phyloP scores from a whole-genome alignment of 495 filamentous ascomycete species.

The Parmelia sp. region DNA sequence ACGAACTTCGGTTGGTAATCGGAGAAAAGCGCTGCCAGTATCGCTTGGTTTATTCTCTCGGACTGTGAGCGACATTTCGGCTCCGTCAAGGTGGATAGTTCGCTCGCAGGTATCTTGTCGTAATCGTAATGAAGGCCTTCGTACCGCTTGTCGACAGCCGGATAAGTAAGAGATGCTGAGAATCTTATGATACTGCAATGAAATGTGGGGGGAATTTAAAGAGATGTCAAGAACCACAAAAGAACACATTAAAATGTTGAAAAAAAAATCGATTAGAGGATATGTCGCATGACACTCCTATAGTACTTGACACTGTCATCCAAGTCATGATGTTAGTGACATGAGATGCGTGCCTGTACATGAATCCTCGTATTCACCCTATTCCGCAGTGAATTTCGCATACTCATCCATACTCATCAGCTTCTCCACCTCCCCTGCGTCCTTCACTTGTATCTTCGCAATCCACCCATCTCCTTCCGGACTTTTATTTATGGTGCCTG shows the following conservation, averaged over 20 bases:
- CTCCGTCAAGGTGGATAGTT: background rate
- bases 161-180: too few species aligned
- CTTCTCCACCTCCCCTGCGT: slow-evolving; percentile 61
- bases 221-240: background rate
- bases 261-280: background rate
- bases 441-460: slow-evolving; percentile 70
- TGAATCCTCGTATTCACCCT: slow-evolving; percentile 4
- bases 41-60: background rate
- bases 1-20: background rate
- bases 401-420: slow-evolving; percentile 73
- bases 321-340: background rate
- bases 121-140: background rate
- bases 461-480: slow-evolving; percentile 89
- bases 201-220: too few species aligned
- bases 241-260: background rate
- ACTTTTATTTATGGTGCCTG: slow-evolving; percentile 75
- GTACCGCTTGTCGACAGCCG: background rate
- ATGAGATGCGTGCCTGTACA: background rate
- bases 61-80: background rate
- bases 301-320: background rate
- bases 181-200: too few species aligned
- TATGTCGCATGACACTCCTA: background rate
- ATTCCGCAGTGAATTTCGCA: slow-evolving; percentile 58
- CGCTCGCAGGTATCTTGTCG: background rate
- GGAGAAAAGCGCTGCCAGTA: background rate